Conservation (phyloP, 202 grass and related monocot species). For the Carex sylvatica region DNA sequence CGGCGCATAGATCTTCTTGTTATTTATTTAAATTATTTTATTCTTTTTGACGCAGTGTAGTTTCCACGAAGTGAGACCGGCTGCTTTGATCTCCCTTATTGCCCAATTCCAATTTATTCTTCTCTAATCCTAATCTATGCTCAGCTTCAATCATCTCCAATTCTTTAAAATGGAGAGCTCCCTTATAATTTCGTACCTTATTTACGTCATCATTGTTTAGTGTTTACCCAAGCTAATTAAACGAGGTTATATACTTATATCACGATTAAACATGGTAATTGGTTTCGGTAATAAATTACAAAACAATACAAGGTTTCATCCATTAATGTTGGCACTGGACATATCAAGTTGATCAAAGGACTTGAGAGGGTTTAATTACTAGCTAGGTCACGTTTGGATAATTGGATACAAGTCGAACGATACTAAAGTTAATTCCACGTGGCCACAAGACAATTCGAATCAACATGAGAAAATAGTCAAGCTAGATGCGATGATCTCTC, state of each 20-base stretch:
- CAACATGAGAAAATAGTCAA: not conserved
- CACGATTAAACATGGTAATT: not conserved
- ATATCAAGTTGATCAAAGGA: not conserved
- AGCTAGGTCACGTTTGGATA: not conserved
- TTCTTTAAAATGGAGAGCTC: not conserved
- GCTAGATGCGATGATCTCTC: not conserved
- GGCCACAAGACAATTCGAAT: not conserved
- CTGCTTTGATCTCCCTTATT: not conserved
- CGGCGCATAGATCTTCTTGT: not conserved
- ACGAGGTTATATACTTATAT: no score
- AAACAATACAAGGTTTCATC: not conserved
- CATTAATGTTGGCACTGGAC: not conserved
- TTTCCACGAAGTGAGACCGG: slow-evolving; percentile 7
- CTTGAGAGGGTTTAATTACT: not conserved
- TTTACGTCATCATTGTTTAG: no score
- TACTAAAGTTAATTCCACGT: slow-evolving; percentile 10
- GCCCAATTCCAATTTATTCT: not conserved
- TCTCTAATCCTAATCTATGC: not conserved
- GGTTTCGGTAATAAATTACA: not conserved
- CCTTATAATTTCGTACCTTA: no score
- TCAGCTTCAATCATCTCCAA: not conserved
- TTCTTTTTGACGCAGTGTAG: not conserved
- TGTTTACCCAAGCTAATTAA: no score
- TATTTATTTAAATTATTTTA: not conserved
- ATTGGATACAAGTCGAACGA: not conserved